Evolutionary conservation across 2,329 filamentous ascomycete species (phyloP), one percentile per base, ranked within the genome.

Genomic region (Nemania bipapillata): DNA sequence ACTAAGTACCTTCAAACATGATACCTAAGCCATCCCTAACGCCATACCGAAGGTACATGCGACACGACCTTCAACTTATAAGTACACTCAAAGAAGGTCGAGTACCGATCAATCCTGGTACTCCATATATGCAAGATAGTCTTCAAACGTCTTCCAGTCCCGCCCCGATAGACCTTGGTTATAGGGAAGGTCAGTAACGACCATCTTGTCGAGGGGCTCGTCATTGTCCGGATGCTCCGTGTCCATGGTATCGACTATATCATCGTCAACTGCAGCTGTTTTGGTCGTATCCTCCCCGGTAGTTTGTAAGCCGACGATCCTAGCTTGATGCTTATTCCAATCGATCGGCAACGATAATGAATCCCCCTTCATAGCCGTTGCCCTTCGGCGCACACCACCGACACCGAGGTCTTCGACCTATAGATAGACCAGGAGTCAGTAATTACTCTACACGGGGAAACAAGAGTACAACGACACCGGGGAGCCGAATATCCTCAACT

Each of bases 71-170:
- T 6, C n/a, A 17, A 45, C 40, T 3, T 45, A 20, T 17, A 40
- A 32, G 30, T 4, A 20, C 17, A 22, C 5, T n/a, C n/a, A n/a
- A 45, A 45, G 20, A 47, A 56, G 30, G 42, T 24, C n/a, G 11
- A 30, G 2, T 28, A n/a, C 22, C 12, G n/a, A 58, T 66, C 28
- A 66, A 58, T 62, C 37, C 30, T 56, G 62, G 24, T 66, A 67
- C 37, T 67, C 64, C 15, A 68, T 11, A 40, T 69, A 71, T 26
- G 63, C 63, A 49, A 70, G 56, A 52, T 71, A 69, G 59, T 71
- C 60, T 24, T 65, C 45, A 30, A 66, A 69, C 12, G 30, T 62
- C 15, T 59, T 58, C 66, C 69, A 71, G 30, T 66, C 69, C 24
- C 42, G 32, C 15, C 24, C 42, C 17, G 59, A 66, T 26, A 71